Evolutionary conservation across 306 rosid genomes (phyloP).

Genomic region (Casuarina glauca): DNA sequence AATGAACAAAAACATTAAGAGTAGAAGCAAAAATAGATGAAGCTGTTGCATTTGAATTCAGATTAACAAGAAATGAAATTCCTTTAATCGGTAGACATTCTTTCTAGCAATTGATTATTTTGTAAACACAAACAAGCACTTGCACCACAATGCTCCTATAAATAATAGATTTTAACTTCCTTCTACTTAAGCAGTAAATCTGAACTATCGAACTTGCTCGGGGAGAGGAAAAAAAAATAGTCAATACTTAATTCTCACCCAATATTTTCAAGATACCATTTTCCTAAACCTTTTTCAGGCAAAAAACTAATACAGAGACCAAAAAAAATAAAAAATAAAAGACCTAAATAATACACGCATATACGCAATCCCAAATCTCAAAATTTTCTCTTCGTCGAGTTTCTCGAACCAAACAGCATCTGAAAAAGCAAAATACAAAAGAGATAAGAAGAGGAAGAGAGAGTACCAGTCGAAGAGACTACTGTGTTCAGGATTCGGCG

Average conservation of each 20-base stretch:
- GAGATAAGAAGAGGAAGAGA: not conserved
- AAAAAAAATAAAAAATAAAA: not conserved
- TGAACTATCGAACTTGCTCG: not conserved
- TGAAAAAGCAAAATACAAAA: not conserved
- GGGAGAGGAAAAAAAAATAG: not conserved
- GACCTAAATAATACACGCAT: not conserved
- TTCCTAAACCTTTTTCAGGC: not conserved
- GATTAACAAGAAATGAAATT: not conserved
- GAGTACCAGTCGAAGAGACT: conserved; percentile 6
- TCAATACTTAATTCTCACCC: not conserved
- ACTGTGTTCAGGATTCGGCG: not conserved
- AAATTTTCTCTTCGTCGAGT: not conserved
- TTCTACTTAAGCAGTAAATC: not conserved
- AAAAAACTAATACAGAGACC: not conserved
- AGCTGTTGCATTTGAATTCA: not conserved
- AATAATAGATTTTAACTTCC: not conserved
- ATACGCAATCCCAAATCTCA: not conserved
- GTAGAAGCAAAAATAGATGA: not conserved
- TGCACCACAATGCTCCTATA: not conserved
- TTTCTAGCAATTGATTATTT: not conserved
- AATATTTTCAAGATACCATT: not conserved
- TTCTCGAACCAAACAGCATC: conserved; percentile 9
- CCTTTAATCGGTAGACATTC: not conserved
- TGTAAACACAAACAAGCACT: not conserved
- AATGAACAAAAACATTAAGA: not conserved